Conservation (phyloP, 1,284 basidiomycete genomes). For the Cryptococcus floricola region DNA sequence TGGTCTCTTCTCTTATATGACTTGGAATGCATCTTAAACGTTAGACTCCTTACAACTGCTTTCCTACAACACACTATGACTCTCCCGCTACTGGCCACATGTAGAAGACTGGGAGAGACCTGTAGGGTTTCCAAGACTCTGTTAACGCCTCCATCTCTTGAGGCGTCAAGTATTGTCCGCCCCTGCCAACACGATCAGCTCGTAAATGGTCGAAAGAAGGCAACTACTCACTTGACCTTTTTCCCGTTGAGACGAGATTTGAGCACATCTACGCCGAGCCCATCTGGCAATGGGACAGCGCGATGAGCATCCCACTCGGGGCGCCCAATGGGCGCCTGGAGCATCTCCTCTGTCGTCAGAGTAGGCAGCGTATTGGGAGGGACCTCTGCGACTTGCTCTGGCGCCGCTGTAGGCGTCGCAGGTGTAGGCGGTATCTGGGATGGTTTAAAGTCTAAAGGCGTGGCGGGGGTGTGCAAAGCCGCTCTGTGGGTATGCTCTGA, state of each 20-base stretch:
- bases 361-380: constrained; percentile 16
- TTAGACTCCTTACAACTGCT: neutral
- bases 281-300: constrained; percentile 57
- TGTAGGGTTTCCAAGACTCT: constrained; percentile 70
- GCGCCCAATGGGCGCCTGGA: constrained; percentile 27
- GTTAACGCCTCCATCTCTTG: constrained; percentile 78
- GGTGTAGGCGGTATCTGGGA: constrained; percentile 19
- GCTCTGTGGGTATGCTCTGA: constrained; percentile 1
- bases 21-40: neutral
- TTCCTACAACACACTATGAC: neutral
- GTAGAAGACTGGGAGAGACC: constrained; percentile 60
- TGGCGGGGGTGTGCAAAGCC: constrained; percentile 12
- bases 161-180: constrained; percentile 72
- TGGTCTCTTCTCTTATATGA: neutral
- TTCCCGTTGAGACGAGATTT: constrained; percentile 68
- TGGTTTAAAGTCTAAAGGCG: neutral
- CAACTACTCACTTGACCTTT: constrained; percentile 65
- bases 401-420: neutral
- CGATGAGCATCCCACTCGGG: constrained; percentile 21
- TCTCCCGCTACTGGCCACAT: constrained; percentile 47
- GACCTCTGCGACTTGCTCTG: constrained; percentile 17
- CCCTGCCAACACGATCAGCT: constrained; percentile 40
- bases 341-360: constrained; percentile 31
- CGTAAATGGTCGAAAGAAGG: neutral
- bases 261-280: constrained; percentile 60